phyloP scores from a whole-genome alignment of 352 stramenopile species.

The Pythium scleroteichum region DNA sequence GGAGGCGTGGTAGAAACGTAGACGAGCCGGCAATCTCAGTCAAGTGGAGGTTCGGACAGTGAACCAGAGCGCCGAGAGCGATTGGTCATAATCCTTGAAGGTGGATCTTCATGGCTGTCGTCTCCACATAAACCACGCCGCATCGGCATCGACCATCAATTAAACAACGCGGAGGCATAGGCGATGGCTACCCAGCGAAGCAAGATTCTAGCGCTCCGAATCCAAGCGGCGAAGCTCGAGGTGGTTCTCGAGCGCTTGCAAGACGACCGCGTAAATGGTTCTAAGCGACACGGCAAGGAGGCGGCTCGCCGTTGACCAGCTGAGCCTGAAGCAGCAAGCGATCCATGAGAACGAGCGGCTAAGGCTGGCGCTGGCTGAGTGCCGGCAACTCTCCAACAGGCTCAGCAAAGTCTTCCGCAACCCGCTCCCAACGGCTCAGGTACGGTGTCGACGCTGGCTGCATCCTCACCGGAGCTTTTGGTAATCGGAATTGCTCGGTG shows the following conservation, averaged over 20 bases:
- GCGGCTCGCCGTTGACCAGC: constrained; percentile 16
- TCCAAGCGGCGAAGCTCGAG: constrained; percentile 5
- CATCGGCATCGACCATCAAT: neutral
- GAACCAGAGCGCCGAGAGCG: too few relatives aligned
- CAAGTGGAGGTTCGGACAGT: too few relatives aligned
- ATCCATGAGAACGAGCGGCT: constrained; percentile 24
- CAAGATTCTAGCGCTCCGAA: constrained; percentile 15
- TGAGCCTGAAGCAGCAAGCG: neutral
- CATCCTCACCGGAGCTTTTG: too few relatives aligned
- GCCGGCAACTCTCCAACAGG: constrained; percentile 1
- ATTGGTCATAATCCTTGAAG: too few relatives aligned
- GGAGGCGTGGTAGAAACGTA: too few relatives aligned
- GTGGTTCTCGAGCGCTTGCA: constrained; percentile 8
- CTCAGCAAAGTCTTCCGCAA: constrained; percentile 3
- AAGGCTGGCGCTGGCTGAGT: constrained; percentile 13
- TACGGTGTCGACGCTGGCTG: neutral
- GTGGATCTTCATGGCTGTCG: too few relatives aligned
- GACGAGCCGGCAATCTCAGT: too few relatives aligned
- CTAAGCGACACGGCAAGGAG: constrained; percentile 30
- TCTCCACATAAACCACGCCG: constrained; percentile 2
- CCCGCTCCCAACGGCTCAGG: neutral
- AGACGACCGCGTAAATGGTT: constrained; percentile 2
- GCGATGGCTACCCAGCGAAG: constrained; percentile 4
- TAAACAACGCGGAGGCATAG: too few relatives aligned
- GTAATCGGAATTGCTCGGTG: neutral